Evolutionary conservation across 495 filamentous ascomycete species (phyloP).

Genomic region (Aspergillus asperescens): DNA sequence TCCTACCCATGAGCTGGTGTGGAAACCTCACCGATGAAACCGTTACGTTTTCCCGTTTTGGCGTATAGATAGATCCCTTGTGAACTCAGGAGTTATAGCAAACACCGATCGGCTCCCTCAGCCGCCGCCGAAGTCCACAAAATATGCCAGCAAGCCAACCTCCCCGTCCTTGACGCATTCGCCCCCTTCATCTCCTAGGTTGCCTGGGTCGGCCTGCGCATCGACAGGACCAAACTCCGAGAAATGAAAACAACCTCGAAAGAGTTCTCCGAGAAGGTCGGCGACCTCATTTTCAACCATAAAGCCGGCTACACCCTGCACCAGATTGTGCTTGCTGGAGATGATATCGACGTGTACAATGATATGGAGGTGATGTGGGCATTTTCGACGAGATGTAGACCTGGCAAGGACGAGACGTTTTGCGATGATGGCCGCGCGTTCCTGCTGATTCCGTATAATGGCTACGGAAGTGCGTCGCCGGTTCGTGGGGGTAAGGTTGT

Average conservation of each 20-base stretch:
- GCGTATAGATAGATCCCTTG: too few relatives aligned
- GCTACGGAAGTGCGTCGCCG: slow-evolving; percentile 25
- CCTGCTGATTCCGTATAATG: slow-evolving; percentile 38
- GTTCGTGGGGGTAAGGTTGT: slow-evolving; percentile 37
- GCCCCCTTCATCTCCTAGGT: slow-evolving; percentile 38
- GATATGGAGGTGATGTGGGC: slow-evolving; percentile 41
- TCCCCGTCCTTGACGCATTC: slow-evolving; percentile 35
- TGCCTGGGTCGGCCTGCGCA: slow-evolving; percentile 35
- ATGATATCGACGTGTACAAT: slow-evolving; percentile 37
- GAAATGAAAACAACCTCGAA: slow-evolving; percentile 26
- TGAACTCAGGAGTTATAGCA: too few relatives aligned
- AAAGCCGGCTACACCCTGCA: slow-evolving; percentile 38
- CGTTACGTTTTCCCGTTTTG: too few relatives aligned
- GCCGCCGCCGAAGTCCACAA: slow-evolving; percentile 36
- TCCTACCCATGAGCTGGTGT: slow-evolving; percentile 29
- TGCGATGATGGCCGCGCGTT: slow-evolving; percentile 38
- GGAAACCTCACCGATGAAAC: slow-evolving; percentile 33
- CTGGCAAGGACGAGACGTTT: slow-evolving; percentile 31
- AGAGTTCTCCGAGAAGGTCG: slow-evolving; percentile 28
- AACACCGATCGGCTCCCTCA: slow-evolving; percentile 36
- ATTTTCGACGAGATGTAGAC: slow-evolving; percentile 37
- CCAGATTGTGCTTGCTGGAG: slow-evolving; percentile 33
- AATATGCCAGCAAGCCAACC: slow-evolving; percentile 28
- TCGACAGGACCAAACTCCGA: slow-evolving; percentile 30
- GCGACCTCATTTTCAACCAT: slow-evolving; percentile 32